These are phyloP conservation scores for Leishmania guyanensis DNA, from an alignment of 208 protist species.

Conservation along the genomic window DNA sequence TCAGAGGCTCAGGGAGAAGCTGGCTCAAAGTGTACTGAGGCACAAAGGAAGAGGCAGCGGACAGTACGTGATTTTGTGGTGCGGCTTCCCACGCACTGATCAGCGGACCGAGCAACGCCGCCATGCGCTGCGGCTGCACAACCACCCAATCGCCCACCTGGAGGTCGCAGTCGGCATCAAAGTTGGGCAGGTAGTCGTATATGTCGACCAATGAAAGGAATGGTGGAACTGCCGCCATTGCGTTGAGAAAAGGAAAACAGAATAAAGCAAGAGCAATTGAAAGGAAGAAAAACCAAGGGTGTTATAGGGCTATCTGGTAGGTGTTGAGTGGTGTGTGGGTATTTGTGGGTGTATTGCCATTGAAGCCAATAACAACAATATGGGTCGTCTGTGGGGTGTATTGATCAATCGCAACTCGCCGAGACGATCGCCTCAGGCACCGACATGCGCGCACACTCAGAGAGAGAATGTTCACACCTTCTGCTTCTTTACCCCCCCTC, in stretches of 20 bases:
- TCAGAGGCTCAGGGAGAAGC: constrained; percentile 31
- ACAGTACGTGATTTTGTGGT: background rate
- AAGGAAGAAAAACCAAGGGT: background rate
- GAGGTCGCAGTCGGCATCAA: constrained; percentile 56
- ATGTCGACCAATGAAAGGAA: constrained; percentile 50
- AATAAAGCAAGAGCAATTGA: background rate
- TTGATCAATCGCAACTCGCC: background rate
- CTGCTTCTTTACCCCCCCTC: background rate
- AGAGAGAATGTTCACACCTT: background rate
- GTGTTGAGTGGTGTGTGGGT: background rate
- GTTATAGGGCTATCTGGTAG: background rate
- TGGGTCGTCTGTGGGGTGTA: background rate
- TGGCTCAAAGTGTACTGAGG: constrained; percentile 28
- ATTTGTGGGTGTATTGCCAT: background rate
- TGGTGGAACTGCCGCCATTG: constrained; percentile 16
- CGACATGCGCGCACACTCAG: background rate
- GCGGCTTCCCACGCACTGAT: constrained; percentile 43
- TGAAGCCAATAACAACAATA: background rate
- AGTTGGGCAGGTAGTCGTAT: constrained; percentile 66
- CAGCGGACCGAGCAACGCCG: constrained; percentile 55
- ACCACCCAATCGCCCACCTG: constrained; percentile 87
- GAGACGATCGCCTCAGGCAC: background rate
- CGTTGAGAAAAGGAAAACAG: background rate
- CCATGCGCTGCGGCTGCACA: constrained; percentile 53
- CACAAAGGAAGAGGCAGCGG: background rate